Conservation (phyloP, 208 protist genomes). For the Trypanosoma rangeli region DNA sequence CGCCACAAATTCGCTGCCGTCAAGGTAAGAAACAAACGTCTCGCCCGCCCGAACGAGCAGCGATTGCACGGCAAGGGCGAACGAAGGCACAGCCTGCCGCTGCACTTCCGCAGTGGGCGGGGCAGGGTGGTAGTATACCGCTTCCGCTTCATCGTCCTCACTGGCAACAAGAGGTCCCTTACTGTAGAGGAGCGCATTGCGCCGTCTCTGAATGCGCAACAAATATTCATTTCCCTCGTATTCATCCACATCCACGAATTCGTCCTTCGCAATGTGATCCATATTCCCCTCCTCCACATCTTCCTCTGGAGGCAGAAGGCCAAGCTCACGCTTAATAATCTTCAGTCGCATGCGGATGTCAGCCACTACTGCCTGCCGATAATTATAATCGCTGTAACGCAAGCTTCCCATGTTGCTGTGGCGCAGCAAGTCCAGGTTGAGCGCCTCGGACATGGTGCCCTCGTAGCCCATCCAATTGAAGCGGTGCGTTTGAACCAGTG, state of each 20-base stretch:
- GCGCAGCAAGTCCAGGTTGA: conserved; percentile 52
- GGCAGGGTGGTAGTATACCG: conserved; percentile 8
- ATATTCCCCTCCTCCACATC: not conserved
- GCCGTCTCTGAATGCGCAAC: not conserved
- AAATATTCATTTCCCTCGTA: not conserved
- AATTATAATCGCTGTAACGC: conserved; percentile 60
- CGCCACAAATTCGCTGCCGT: conserved; percentile 51
- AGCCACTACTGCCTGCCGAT: conserved; percentile 55
- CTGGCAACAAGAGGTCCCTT: conserved; percentile 17
- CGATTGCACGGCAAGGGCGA: not conserved
- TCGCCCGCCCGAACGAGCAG: not conserved
- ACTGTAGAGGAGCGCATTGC: not conserved
- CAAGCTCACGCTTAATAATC: conserved; percentile 77
- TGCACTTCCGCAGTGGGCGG: conserved; percentile 16
- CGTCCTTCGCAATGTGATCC: conserved; percentile 39
- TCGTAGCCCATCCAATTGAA: conserved; percentile 91
- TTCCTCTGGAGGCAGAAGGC: conserved; percentile 69
- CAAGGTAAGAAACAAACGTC: conserved; percentile 64
- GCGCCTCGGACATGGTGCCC: conserved; percentile 61
- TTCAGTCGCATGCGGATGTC: conserved; percentile 68
- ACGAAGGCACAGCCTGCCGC: conserved; percentile 9
- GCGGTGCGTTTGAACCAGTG: conserved; percentile 57
- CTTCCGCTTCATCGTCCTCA: conserved; percentile 24
- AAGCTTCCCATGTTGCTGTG: conserved; percentile 9
- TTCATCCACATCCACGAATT: conserved; percentile 18